phyloP scores from a whole-genome alignment of 2,329 filamentous ascomycete species.

The Corniculantispora saksenae region DNA sequence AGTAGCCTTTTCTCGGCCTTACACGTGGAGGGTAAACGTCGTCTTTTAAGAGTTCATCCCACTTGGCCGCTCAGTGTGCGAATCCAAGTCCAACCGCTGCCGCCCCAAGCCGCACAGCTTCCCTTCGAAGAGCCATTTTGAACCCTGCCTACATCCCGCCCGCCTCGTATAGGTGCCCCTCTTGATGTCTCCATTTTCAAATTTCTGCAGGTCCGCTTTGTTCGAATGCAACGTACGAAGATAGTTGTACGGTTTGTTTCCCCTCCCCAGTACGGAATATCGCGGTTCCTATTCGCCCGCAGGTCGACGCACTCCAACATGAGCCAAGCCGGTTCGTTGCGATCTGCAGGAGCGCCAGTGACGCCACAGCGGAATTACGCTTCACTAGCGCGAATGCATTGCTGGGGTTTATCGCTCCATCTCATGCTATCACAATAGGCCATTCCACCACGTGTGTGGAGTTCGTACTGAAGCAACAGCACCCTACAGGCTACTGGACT shows the following conservation, averaged over 20 bases:
- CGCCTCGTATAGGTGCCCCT: neutral
- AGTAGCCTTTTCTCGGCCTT: neutral
- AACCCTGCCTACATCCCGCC: neutral
- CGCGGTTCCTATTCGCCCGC: neutral
- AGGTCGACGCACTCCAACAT: neutral
- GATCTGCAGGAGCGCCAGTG: constrained; percentile 2
- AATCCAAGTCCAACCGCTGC: neutral
- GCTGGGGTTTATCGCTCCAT: neutral
- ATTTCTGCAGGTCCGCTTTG: neutral
- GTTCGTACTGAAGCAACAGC: neutral
- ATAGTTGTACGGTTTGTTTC: neutral
- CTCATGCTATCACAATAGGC: constrained; percentile 11
- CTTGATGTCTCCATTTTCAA: neutral
- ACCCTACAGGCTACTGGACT: neutral
- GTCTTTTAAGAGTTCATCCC: neutral
- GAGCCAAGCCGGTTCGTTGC: constrained; percentile 1
- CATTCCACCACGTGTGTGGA: constrained; percentile 14
- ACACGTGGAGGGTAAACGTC: neutral
- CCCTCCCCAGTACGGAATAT: neutral
- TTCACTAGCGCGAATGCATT: constrained; percentile 3
- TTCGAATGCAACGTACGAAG: neutral
- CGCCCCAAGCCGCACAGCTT: neutral
- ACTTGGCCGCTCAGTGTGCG: neutral
- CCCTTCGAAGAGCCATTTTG: neutral
- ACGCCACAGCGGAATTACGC: constrained; percentile 8